Evolutionary conservation across 768 basidiomycete genomes (phyloP).

Genomic region (Trametes cubensis): DNA sequence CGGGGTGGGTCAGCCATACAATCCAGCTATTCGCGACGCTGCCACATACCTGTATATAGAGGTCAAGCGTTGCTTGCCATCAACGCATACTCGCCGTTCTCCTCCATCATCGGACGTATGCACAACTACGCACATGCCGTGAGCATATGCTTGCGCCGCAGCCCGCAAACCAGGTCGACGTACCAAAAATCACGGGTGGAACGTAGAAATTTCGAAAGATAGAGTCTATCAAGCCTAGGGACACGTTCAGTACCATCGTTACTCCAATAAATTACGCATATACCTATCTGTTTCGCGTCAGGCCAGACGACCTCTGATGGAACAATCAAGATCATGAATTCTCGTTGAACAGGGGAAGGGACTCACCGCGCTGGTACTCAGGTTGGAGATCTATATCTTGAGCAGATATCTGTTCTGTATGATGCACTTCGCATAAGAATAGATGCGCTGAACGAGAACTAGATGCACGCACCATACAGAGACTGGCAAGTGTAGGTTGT

Average conservation of each 20-base stretch:
- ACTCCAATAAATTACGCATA: not conserved
- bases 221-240: conserved; percentile 69
- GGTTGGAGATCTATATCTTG: conserved; percentile 71
- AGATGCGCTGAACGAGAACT: not conserved
- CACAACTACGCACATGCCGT: conserved; percentile 41
- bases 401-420: conserved; percentile 62
- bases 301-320: conserved; percentile 76
- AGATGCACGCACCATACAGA: conserved; percentile 34
- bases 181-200: conserved; percentile 78
- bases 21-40: not conserved
- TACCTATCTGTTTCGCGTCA: conserved; percentile 66
- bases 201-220: conserved; percentile 80
- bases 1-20: not conserved
- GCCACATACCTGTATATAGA: conserved; percentile 64
- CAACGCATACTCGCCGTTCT: conserved; percentile 70
- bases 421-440: not conserved
- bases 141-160: no score
- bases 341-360: not conserved
- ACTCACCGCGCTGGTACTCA: conserved; percentile 74
- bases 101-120: conserved; percentile 59
- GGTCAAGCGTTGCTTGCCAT: conserved; percentile 81
- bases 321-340: not conserved
- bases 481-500: conserved; percentile 38
- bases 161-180: conserved; percentile 24
- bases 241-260: not conserved